Evolutionary conservation across 202 grass and related monocot genomes (phyloP).

Genomic region (Setaria italica): DNA sequence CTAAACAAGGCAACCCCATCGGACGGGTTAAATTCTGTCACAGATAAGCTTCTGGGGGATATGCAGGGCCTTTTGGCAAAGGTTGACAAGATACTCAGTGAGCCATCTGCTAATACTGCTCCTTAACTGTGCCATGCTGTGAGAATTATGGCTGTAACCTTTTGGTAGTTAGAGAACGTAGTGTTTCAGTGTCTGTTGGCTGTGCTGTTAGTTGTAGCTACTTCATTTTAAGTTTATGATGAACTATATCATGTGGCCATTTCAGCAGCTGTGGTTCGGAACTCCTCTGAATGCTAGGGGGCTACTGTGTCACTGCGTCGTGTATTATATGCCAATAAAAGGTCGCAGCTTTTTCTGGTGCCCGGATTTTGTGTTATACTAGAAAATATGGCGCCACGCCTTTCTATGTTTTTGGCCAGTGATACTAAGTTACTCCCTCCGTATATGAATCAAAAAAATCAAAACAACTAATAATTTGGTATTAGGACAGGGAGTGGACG

Average conservation of each 20-base stretch:
- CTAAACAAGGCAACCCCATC: constrained; percentile 46
- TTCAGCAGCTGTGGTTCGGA: constrained; percentile 35
- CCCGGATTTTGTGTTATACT: not conserved
- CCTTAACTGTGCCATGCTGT: constrained; percentile 28
- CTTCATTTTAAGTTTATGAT: constrained; percentile 18
- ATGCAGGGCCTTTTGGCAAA: constrained; percentile 88
- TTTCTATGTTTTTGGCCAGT: no score
- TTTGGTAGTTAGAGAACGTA: constrained; percentile 37
- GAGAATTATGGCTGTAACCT: constrained; percentile 37
- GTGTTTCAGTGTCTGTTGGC: not conserved
- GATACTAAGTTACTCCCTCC: no score
- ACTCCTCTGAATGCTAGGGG: constrained; percentile 35
- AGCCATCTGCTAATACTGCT: constrained; percentile 35
- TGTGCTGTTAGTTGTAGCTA: constrained; percentile 42
- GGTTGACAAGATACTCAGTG: constrained; percentile 58
- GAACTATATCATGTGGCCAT: constrained; percentile 22
- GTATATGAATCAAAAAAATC: no score
- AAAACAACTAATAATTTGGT: no score
- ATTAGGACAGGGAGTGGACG: no score
- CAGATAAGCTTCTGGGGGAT: constrained; percentile 60
- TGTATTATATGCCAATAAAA: constrained; percentile 12
- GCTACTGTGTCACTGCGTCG: constrained; percentile 17
- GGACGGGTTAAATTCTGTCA: constrained; percentile 33
- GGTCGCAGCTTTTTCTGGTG: constrained; percentile 7
- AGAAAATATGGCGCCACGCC: no score